These are phyloP conservation scores for Bidens hawaiensis DNA, from an alignment of 140 eudicot genomes.

Conservation along the genomic window DNA sequence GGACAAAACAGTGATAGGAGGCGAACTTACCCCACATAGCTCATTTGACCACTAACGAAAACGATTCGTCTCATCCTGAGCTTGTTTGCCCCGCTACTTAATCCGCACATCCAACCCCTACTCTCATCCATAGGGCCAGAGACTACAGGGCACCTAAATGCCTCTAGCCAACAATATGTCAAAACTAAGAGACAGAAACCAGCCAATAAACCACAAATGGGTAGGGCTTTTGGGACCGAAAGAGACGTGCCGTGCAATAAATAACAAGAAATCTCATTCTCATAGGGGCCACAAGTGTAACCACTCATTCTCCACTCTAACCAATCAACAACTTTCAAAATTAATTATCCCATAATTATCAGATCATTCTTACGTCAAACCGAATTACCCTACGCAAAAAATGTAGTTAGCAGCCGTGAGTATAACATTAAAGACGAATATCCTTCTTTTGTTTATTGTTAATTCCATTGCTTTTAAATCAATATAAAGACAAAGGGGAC, in stretches of 20 bases:
- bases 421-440: neutral
- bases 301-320: slow-evolving; percentile 10
- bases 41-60: neutral
- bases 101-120: neutral
- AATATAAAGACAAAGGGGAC: slow-evolving; percentile 29
- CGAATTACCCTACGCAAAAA: neutral
- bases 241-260: slow-evolving; percentile 18
- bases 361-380: slow-evolving; percentile 13
- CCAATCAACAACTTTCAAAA: neutral
- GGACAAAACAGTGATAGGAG: neutral
- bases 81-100: neutral
- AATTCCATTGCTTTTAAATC: neutral
- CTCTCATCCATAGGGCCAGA: neutral
- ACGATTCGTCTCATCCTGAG: neutral
- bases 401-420: slow-evolving; percentile 10
- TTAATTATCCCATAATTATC: neutral
- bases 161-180: neutral
- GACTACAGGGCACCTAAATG: neutral
- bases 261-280: slow-evolving; percentile 11
- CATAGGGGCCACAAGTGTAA: slow-evolving; percentile 9
- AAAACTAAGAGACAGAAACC: slow-evolving; percentile 17
- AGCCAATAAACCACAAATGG: slow-evolving; percentile 12
- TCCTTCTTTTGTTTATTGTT: neutral
- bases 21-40: neutral
- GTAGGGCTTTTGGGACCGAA: slow-evolving; percentile 31